Base-by-base conservation (phyloP, 768 basidiomycete genomes). In the Chlorophyllum brunneum region DNA sequence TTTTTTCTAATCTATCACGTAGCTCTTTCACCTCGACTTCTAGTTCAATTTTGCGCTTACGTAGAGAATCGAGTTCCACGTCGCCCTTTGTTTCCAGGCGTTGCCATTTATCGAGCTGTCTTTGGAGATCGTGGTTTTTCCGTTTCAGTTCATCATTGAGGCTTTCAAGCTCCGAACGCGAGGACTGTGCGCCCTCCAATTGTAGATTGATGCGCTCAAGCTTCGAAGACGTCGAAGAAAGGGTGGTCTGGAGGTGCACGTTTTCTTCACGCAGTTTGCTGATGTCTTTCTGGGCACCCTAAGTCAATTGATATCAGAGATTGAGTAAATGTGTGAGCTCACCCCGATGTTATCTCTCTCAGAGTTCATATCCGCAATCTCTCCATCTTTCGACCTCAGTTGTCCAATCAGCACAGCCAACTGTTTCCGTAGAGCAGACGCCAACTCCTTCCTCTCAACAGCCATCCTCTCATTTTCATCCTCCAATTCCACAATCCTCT, bases 101-200 rank as follows among this genome's bases (percentile, higher is more conserved):
- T 59, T 86, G 75, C 86, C 85, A 88, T 60, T 83, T 80, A 36
- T 79, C 78, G 7, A 90, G 68, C 58, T 91, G 88, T 13, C 77
- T 75, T 44, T 78, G 75, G 31, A 88, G 68, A 36, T 85, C 77
- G 4, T 67, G 66, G 42, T 76, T 78, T 8, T 74, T 73, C 5
- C 81, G 78, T 54, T 80, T 78, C 20, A 81, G 72, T 34, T 87
- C 85, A 36, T 80, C 77, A 48, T 82, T 77, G 29, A 71, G 62
- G 39, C 74, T 75, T 54, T 84, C 75, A 31, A 88, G 72, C 26
- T 85, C 83, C 0, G 71, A 67, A 34, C 75, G 70, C 43, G 74
- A 73, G 18, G 78, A 70, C 39, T 79, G 72, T 16, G 81, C 70
- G 30, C 78, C 77, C 23, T 88, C 83, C 31, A 82, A 68, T 54